phyloP scores from a whole-genome alignment of 169 alveolate species.

The Theileria parva region DNA sequence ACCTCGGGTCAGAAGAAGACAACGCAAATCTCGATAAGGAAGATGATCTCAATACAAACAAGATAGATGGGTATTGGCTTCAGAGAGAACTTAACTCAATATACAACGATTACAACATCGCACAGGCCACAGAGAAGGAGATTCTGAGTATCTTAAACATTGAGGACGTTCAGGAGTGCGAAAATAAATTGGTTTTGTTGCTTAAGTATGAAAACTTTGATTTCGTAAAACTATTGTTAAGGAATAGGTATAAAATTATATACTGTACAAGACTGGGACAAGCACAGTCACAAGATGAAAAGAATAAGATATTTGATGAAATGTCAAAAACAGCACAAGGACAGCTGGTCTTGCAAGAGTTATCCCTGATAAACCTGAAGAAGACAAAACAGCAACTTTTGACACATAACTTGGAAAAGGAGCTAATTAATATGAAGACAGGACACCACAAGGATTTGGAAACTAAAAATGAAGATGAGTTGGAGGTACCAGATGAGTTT shows the following conservation, averaged over 20 bases:
- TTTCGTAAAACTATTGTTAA: constrained; percentile 84
- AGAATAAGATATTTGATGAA: constrained; percentile 75
- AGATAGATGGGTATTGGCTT: constrained; percentile 94
- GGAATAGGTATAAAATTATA: constrained; percentile 87
- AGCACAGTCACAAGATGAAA: constrained; percentile 91
- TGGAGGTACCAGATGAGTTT: constrained; percentile 5
- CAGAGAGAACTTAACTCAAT: constrained; percentile 88
- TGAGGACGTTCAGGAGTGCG: constrained; percentile 92
- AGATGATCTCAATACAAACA: constrained; percentile 79
- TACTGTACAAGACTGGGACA: constrained; percentile 91
- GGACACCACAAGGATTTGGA: constrained; percentile 11
- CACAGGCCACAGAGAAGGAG: constrained; percentile 88
- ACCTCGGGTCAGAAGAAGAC: constrained; percentile 65
- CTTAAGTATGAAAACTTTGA: constrained; percentile 91
- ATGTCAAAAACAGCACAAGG: constrained; percentile 86
- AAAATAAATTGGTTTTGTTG: constrained; percentile 85
- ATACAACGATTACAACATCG: constrained; percentile 79
- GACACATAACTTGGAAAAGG: constrained; percentile 77
- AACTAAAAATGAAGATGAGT: constrained; percentile 20
- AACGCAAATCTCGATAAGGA: constrained; percentile 61
- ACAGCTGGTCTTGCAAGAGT: constrained; percentile 82
- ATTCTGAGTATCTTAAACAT: constrained; percentile 74
- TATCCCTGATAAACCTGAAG: constrained; percentile 72
- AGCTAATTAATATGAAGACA: constrained; percentile 75
- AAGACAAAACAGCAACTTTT: constrained; percentile 78